Conservation (phyloP, 78 protist genomes). For the slime mould (Dictyostelium discoideum) region dicty_2.7 NC_007088.5:2802001-2802500, state of each 20-base stretch:
- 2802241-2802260: neutral
- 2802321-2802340: neutral
- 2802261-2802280: neutral
- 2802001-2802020: no score
- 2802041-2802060: no score
- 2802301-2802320: neutral
- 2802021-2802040: no score
- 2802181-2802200: neutral
- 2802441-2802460: neutral
- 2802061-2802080: no score
- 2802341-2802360: neutral
- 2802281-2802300: neutral
- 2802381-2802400: neutral
- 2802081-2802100: no score
- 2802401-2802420: neutral
- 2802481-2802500: neutral
- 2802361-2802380: neutral
- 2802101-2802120: no score
- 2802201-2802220: neutral
- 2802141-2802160: no score
- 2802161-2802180: neutral
- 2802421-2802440: neutral
- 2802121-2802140: no score
- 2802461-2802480: slow-evolving; percentile 27
- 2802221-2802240: neutral